Evolutionary conservation across 176 grass and related monocot genomes (phyloP).

Genomic region (sorghum (Sorghum bicolor)): DNA sequence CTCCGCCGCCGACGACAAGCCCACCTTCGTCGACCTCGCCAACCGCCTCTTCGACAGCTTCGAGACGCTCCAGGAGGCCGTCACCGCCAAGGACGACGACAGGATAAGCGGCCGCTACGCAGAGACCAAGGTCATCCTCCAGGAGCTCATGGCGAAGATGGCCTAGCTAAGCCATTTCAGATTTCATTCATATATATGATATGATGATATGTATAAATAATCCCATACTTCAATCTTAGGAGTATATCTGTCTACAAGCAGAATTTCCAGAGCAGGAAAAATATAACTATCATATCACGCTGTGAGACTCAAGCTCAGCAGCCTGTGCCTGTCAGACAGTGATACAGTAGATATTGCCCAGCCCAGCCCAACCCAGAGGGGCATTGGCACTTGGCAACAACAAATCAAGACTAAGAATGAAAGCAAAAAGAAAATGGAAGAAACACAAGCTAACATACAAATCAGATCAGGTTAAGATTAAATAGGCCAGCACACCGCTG

Average conservation of each 20-base stretch:
- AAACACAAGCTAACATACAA: neutral
- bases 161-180: slow-evolving; percentile 11
- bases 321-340: neutral
- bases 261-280: neutral
- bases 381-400: neutral
- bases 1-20: slow-evolving; percentile 50
- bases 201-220: neutral
- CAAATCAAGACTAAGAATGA: neutral
- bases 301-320: too few relatives aligned
- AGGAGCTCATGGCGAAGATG: slow-evolving; percentile 70
- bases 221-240: neutral
- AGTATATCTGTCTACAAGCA: neutral
- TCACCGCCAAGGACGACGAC: slow-evolving; percentile 47
- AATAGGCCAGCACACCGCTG: neutral
- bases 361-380: neutral
- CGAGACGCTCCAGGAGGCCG: slow-evolving; percentile 58
- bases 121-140: slow-evolving; percentile 50
- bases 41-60: slow-evolving; percentile 77
- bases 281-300: neutral
- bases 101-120: slow-evolving; percentile 48
- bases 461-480: neutral
- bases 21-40: slow-evolving; percentile 42
- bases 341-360: neutral
- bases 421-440: neutral
- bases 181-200: neutral